phyloP scores from a whole-genome alignment of 2,329 filamentous ascomycete species.

The Geosmithia flava region DNA sequence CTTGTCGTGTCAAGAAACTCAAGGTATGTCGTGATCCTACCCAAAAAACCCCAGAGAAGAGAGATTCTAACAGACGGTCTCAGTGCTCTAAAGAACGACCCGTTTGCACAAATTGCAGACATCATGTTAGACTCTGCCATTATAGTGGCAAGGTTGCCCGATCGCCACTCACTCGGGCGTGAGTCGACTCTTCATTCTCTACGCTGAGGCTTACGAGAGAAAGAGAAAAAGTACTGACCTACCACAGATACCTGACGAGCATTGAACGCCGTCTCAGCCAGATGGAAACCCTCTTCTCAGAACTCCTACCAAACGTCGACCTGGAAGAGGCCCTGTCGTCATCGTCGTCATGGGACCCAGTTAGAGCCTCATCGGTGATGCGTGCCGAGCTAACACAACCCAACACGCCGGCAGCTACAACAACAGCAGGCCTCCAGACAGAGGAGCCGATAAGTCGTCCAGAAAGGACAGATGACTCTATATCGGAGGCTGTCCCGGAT shows the following conservation, averaged over 20 bases:
- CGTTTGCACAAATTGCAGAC: conserved; percentile 10
- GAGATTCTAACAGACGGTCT: neutral
- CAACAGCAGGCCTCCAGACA: neutral
- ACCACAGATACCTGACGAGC: conserved; percentile 10
- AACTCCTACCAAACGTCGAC: conserved; percentile 10
- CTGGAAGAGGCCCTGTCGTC: conserved; percentile 9
- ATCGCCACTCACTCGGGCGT: conserved; percentile 14
- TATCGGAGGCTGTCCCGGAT: conserved; percentile 14
- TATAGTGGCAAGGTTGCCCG: conserved; percentile 12
- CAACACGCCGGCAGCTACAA: neutral
- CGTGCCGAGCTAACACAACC: neutral
- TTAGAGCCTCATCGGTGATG: neutral
- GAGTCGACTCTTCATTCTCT: neutral
- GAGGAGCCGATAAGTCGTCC: neutral
- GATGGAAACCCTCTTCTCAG: conserved; percentile 9
- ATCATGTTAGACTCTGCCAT: conserved; percentile 10
- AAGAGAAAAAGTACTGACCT: neutral
- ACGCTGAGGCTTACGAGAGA: neutral
- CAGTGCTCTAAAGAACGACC: conserved; percentile 13
- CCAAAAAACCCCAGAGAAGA: no score
- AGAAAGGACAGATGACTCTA: conserved; percentile 4
- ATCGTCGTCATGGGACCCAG: neutral
- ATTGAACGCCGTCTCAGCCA: conserved; percentile 9
- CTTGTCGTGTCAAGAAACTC: conserved; percentile 10
- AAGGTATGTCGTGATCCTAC: conserved; percentile 4